A percentile compares a stretch with the other conserved stretches of the same genome.
Evolutionary conservation across 2,329 filamentous ascomycete genomes (phyloP).

Genomic region (Colletotrichum camelliae): DNA sequence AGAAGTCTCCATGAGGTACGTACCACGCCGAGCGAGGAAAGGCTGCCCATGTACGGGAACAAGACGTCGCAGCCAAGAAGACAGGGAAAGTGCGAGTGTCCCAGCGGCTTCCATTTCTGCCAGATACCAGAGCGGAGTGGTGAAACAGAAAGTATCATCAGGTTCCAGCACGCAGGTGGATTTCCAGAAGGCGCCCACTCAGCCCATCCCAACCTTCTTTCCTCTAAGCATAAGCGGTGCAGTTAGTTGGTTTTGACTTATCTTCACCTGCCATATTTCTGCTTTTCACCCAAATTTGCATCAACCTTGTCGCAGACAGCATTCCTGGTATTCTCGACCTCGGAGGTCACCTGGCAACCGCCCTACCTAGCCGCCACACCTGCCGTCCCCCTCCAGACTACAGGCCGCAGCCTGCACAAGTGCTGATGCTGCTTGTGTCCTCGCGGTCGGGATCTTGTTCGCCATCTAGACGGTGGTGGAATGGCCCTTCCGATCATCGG

Average conservation of each 20-base stretch:
- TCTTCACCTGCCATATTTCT: background rate
- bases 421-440: background rate
- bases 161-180: too few species aligned
- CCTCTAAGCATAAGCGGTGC: background rate
- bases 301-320: background rate
- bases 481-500: too few species aligned
- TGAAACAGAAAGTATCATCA: background rate
- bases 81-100: background rate
- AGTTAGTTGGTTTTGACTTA: background rate
- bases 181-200: too few species aligned
- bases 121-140: background rate
- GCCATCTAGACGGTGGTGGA: too few species aligned
- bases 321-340: background rate
- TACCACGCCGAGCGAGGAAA: too few species aligned
- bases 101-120: background rate
- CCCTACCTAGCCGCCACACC: too few species aligned
- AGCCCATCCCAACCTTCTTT: too few species aligned
- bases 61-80: background rate
- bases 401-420: background rate
- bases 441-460: too few species aligned
- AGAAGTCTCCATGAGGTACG: too few species aligned
- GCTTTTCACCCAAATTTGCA: background rate
- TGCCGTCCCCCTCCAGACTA: background rate
- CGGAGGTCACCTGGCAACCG: too few species aligned
- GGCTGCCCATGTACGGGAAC: too few species aligned